These are phyloP conservation scores for Tieghemiomyces parasiticus DNA, from an alignment of 192 early-diverging fungal species.

Conservation along the genomic window DNA sequence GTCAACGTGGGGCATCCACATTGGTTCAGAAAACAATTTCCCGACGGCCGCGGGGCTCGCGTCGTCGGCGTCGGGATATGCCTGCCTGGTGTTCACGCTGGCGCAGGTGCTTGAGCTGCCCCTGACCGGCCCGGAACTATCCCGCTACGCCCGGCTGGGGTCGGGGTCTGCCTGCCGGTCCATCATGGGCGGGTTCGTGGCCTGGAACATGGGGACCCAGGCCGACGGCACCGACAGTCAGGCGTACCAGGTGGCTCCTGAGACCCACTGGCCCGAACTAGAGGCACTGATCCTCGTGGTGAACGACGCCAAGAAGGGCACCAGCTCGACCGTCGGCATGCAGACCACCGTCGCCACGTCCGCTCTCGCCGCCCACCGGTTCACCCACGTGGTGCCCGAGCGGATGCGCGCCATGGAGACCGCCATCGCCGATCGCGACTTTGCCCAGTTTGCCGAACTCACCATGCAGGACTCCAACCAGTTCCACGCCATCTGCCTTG, in stretches of 20 bases:
- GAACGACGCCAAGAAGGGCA: conserved; percentile 81
- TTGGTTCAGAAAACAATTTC: conserved; percentile 98
- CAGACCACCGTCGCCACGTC: conserved; percentile 92
- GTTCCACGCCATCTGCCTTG: conserved; percentile 98
- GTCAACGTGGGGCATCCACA: conserved; percentile 53
- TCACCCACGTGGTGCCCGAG: conserved; percentile 70
- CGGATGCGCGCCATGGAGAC: conserved; percentile 78
- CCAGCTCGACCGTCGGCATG: conserved; percentile 91
- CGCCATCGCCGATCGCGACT: conserved; percentile 75
- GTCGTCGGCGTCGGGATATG: conserved; percentile 92
- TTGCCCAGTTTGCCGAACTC: conserved; percentile 80
- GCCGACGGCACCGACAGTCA: conserved; percentile 73
- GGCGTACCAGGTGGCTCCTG: conserved; percentile 84
- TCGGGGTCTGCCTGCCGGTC: conserved; percentile 96
- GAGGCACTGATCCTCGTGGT: conserved; percentile 91
- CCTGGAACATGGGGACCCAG: conserved; percentile 81
- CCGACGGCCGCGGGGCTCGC: conserved; percentile 98
- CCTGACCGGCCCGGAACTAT: conserved; percentile 59
- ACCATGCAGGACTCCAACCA: conserved; percentile 99
- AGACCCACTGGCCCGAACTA: conserved; percentile 90
- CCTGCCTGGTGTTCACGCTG: conserved; percentile 78
- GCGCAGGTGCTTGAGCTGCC: conserved; percentile 57
- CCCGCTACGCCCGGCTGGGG: conserved; percentile 81
- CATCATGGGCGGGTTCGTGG: conserved; percentile 96
- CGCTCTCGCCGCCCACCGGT: conserved; percentile 65